These are phyloP conservation scores for Melastoma malabathricum DNA, from an alignment of 345 rosid species.

Conservation along the genomic window DNA sequence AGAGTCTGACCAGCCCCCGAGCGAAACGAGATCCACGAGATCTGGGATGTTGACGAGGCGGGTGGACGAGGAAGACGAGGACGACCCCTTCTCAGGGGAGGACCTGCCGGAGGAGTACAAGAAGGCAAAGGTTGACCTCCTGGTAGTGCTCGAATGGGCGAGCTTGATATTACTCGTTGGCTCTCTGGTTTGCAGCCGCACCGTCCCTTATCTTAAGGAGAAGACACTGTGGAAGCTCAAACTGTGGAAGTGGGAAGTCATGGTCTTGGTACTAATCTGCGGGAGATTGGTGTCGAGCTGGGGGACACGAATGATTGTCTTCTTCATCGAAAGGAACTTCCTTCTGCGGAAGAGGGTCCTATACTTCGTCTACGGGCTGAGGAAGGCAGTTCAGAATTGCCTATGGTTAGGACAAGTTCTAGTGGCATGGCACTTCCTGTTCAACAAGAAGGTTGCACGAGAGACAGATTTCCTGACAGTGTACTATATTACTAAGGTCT, in stretches of 20 bases:
- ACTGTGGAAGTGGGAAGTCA: conserved; percentile 83
- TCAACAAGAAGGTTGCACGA: conserved; percentile 38
- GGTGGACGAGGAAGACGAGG: conserved; percentile 33
- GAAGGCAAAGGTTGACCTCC: conserved; percentile 15
- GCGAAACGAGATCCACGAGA: background rate
- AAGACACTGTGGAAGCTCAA: conserved; percentile 33
- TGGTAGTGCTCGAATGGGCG: conserved; percentile 37
- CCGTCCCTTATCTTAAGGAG: conserved; percentile 19
- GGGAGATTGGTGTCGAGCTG: conserved; percentile 83
- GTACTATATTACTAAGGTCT: conserved; percentile 40
- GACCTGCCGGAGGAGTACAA: conserved; percentile 47
- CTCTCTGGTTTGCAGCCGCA: conserved; percentile 28
- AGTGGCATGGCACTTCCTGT: conserved; percentile 56
- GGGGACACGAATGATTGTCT: conserved; percentile 65
- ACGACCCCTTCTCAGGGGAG: conserved; percentile 43
- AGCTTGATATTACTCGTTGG: conserved; percentile 33
- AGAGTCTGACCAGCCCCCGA: conserved; percentile 30
- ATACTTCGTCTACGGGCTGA: conserved; percentile 74
- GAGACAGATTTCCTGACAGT: conserved; percentile 17
- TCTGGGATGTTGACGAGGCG: conserved; percentile 2
- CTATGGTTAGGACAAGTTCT: conserved; percentile 67
- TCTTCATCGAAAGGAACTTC: conserved; percentile 72
- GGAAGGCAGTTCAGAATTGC: conserved; percentile 76
- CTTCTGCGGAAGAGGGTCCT: conserved; percentile 53
- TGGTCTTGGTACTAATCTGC: conserved; percentile 63